These are phyloP conservation scores for Neoboletus magnificus DNA, from an alignment of 768 basidiomycete genomes.

Conservation along the genomic window DNA sequence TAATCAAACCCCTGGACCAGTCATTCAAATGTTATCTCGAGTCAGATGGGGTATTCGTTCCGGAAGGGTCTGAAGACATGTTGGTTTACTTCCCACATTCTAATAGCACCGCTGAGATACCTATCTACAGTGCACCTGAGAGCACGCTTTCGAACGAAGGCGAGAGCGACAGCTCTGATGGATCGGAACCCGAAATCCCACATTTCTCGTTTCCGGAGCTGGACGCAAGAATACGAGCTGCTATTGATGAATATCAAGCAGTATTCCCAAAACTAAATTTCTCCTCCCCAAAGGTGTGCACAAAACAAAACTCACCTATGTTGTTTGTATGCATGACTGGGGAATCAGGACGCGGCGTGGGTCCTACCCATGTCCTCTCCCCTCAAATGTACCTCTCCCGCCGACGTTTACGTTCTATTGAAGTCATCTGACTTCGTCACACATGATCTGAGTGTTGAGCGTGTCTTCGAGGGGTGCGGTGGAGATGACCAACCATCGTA, in stretches of 20 bases:
- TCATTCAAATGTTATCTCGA: slow-evolving; percentile 72
- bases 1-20: slow-evolving; percentile 63
- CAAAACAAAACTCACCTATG: background rate
- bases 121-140: slow-evolving; percentile 42
- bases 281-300: slow-evolving; percentile 80
- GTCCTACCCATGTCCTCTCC: slow-evolving; percentile 80
- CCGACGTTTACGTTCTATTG: slow-evolving; percentile 87
- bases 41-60: slow-evolving; percentile 81
- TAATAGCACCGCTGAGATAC: background rate
- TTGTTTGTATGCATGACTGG: background rate
- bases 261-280: slow-evolving; percentile 98
- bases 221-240: slow-evolving; percentile 65
- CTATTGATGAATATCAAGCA: slow-evolving; percentile 67
- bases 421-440: slow-evolving; percentile 90
- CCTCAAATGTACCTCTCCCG: slow-evolving; percentile 80
- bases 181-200: slow-evolving; percentile 33
- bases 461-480: slow-evolving; percentile 66
- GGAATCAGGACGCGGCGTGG: slow-evolving; percentile 85
- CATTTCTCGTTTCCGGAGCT: slow-evolving; percentile 76
- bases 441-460: slow-evolving; percentile 63
- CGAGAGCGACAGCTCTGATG: slow-evolving; percentile 35
- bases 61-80: slow-evolving; percentile 77
- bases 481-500: slow-evolving; percentile 36
- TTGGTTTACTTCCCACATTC: slow-evolving; percentile 36
- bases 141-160: slow-evolving; percentile 62